These are phyloP conservation scores for Dryadomyces quercivorus DNA, from an alignment of 2,329 filamentous ascomycete species.

Conservation along the genomic window DNA sequence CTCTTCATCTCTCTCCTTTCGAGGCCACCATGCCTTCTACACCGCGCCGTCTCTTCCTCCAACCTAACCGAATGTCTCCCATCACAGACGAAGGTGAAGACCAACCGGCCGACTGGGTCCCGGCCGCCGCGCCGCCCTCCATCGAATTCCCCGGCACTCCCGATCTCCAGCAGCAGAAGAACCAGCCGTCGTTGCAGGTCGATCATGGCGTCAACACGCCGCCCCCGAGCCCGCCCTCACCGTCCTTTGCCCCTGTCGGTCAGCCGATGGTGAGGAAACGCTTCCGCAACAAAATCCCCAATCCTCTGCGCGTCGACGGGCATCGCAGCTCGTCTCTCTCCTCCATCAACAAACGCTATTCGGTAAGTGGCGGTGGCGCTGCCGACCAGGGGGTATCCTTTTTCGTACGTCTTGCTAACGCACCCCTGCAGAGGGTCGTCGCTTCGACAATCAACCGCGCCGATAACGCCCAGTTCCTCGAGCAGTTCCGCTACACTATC, in stretches of 20 bases:
- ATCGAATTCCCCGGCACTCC: constrained; percentile 6
- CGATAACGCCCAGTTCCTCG: constrained; percentile 76
- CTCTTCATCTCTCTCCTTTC: constrained; percentile 2
- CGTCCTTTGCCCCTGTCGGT: constrained; percentile 44
- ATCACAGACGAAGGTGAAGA: constrained; percentile 36
- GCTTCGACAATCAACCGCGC: constrained; percentile 61
- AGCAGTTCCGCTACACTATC: constrained; percentile 87
- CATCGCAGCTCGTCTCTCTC: constrained; percentile 19
- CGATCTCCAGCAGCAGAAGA: constrained; percentile 3
- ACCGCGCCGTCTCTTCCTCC: neutral
- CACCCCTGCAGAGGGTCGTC: constrained; percentile 44
- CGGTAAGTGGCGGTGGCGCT: constrained; percentile 26
- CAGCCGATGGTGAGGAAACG: constrained; percentile 40
- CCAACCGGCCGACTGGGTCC: constrained; percentile 34
- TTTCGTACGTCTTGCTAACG: neutral
- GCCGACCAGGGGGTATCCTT: neutral
- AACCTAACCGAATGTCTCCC: constrained; percentile 8
- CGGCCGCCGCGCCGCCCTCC: constrained; percentile 17
- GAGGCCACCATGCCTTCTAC: neutral
- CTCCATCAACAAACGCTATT: constrained; percentile 35
- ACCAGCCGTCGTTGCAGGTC: neutral
- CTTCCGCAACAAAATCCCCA: constrained; percentile 36
- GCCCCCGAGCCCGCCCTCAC: constrained; percentile 29
- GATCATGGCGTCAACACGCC: constrained; percentile 25
- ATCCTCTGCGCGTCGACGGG: constrained; percentile 30